These are phyloP conservation scores for Ophiocordyceps robertsii DNA, from an alignment of 2,329 filamentous ascomycete species.

Conservation along the genomic window DNA sequence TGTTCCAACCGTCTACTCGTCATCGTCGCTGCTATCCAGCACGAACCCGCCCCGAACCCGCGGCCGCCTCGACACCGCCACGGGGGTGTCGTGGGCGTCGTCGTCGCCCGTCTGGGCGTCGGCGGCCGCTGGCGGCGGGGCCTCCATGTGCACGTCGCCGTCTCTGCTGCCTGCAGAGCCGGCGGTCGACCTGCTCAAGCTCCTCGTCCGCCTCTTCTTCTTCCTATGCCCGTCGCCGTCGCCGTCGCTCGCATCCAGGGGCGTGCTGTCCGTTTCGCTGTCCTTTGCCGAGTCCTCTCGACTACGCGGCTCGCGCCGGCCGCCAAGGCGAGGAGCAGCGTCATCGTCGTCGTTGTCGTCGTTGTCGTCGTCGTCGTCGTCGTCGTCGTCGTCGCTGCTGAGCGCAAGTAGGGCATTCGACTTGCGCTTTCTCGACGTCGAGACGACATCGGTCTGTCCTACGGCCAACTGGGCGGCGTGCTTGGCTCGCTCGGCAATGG, in stretches of 20 bases:
- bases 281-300: too few species aligned
- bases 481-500: slow-evolving; percentile 40
- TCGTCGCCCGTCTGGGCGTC: slow-evolving; percentile 5
- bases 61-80: slow-evolving; percentile 20
- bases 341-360: background rate
- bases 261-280: too few species aligned
- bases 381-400: slow-evolving; percentile 14
- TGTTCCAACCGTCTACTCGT: slow-evolving; percentile 12
- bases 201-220: slow-evolving; percentile 14
- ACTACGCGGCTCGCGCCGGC: too few species aligned
- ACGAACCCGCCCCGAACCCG: slow-evolving; percentile 40
- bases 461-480: slow-evolving; percentile 16
- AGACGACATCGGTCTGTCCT: slow-evolving; percentile 1
- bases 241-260: background rate
- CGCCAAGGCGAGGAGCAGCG: too few species aligned
- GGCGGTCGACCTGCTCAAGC: slow-evolving; percentile 16
- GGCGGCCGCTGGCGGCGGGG: background rate
- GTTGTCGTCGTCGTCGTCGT: slow-evolving; percentile 8
- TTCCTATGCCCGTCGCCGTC: background rate
- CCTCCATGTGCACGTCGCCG: slow-evolving; percentile 15
- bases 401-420: slow-evolving; percentile 10
- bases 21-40: slow-evolving; percentile 46
- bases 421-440: slow-evolving; percentile 14
- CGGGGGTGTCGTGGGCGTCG: slow-evolving; percentile 17
- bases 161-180: slow-evolving; percentile 2